A percentile compares a stretch with the other conserved stretches of the same genome.
Evolutionary conservation across 371 early-diverging fungal genomes (phyloP).

Genomic region (Capillidium heterosporum): DNA sequence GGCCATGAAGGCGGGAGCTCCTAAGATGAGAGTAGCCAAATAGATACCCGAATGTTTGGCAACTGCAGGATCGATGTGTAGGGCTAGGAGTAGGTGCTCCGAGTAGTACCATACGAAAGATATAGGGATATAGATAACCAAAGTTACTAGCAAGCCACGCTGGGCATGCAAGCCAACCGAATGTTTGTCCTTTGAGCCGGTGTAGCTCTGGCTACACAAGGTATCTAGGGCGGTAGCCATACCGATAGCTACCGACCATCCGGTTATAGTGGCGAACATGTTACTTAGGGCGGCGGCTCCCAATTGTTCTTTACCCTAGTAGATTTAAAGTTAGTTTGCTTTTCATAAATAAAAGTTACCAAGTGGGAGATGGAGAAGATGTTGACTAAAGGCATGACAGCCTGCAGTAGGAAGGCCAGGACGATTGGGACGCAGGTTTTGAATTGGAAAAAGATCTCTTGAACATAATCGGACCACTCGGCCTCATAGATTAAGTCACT

Average conservation of each 20-base stretch:
- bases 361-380: background rate
- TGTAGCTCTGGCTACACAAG: constrained; percentile 67
- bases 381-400: constrained; percentile 3
- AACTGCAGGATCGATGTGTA: constrained; percentile 31
- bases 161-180: constrained; percentile 60
- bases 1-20: constrained; percentile 49
- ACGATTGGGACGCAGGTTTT: background rate
- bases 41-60: constrained; percentile 31
- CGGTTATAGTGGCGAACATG: constrained; percentile 59
- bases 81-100: constrained; percentile 21
- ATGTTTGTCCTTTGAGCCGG: constrained; percentile 35
- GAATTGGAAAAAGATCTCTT: background rate
- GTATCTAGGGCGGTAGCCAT: constrained; percentile 69
- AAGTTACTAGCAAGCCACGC: constrained; percentile 47
- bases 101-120: constrained; percentile 53
- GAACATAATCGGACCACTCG: background rate
- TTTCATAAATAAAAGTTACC: background rate
- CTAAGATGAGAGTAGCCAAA: constrained; percentile 36
- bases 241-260: constrained; percentile 60
- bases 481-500: background rate
- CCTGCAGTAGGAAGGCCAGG: background rate
- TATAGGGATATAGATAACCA: constrained; percentile 44
- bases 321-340: background rate
- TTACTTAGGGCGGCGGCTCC: constrained; percentile 10
- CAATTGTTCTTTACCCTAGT: constrained; percentile 8